Evolutionary conservation across 805 yeast species (phyloP).

Genomic region (Pichia scutulata): DNA sequence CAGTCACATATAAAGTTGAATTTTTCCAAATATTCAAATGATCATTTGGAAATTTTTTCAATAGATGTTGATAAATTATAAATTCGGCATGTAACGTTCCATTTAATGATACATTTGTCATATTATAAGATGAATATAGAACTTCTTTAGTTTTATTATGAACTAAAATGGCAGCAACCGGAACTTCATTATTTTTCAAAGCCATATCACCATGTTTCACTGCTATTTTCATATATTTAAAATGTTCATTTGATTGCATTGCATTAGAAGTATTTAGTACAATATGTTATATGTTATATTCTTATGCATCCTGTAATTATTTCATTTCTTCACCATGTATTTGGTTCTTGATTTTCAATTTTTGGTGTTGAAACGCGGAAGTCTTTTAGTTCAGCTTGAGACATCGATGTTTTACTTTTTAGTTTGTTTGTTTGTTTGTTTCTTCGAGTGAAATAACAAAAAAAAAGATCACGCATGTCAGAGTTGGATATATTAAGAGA

Average conservation of each 20-base stretch:
- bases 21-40: constrained; percentile 37
- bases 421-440: not conserved
- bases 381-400: too few species aligned
- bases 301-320: too few species aligned
- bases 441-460: not conserved
- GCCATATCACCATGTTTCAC: constrained; percentile 56
- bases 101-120: constrained; percentile 74
- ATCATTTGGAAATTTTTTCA: constrained; percentile 24
- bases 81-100: constrained; percentile 95
- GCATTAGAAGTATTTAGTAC: not conserved
- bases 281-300: too few species aligned
- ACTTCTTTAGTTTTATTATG: constrained; percentile 33
- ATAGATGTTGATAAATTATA: constrained; percentile 57
- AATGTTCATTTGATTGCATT: constrained; percentile 14
- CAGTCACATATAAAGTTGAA: constrained; percentile 79
- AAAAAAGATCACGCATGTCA: constrained; percentile 1
- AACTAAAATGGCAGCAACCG: constrained; percentile 76
- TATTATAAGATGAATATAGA: constrained; percentile 74
- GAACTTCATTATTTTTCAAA: constrained; percentile 62
- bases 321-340: too few species aligned
- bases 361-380: not conserved
- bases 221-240: constrained; percentile 44
- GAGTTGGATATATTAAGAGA: constrained; percentile 3
- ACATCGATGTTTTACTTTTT: too few species aligned
- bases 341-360: too few species aligned